These are phyloP conservation scores for Psilocybe cubensis DNA, from an alignment of 768 basidiomycete genomes.

Conservation along the genomic window DNA sequence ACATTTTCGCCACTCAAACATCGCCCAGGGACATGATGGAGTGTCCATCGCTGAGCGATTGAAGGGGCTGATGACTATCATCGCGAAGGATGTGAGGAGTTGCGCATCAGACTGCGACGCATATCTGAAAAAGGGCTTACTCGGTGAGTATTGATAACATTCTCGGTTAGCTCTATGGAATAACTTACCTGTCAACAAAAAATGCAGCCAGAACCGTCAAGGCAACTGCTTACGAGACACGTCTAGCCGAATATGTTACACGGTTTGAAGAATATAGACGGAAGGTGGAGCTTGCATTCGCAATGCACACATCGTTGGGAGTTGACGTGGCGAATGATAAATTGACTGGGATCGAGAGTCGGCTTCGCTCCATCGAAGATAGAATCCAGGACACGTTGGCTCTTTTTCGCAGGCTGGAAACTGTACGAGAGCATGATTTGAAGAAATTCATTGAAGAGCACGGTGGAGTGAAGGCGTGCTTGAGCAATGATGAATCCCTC, in stretches of 20 bases:
- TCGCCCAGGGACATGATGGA: slow-evolving; percentile 36
- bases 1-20: slow-evolving; percentile 23
- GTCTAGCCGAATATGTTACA: slow-evolving; percentile 34
- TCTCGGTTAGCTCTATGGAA: not conserved
- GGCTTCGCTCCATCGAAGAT: slow-evolving; percentile 26
- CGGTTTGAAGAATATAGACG: slow-evolving; percentile 37
- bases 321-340: slow-evolving; percentile 38
- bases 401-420: slow-evolving; percentile 41
- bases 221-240: slow-evolving; percentile 38
- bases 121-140: slow-evolving; percentile 46
- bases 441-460: slow-evolving; percentile 40
- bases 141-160: slow-evolving; percentile 27
- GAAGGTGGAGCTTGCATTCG: slow-evolving; percentile 38
- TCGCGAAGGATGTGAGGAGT: slow-evolving; percentile 44
- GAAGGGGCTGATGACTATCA: slow-evolving; percentile 26
- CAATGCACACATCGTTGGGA: slow-evolving; percentile 39
- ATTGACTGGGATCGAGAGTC: slow-evolving; percentile 24
- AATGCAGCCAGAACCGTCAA: slow-evolving; percentile 37
- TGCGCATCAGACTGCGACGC: slow-evolving; percentile 49
- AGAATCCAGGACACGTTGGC: slow-evolving; percentile 34
- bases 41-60: slow-evolving; percentile 33
- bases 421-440: slow-evolving; percentile 42
- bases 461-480: slow-evolving; percentile 39
- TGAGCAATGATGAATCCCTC: slow-evolving; percentile 36
- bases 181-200: slow-evolving; percentile 17